These are phyloP conservation scores for Venustampulla echinocandica DNA, from an alignment of 495 filamentous ascomycete species.

Conservation along the genomic window DNA sequence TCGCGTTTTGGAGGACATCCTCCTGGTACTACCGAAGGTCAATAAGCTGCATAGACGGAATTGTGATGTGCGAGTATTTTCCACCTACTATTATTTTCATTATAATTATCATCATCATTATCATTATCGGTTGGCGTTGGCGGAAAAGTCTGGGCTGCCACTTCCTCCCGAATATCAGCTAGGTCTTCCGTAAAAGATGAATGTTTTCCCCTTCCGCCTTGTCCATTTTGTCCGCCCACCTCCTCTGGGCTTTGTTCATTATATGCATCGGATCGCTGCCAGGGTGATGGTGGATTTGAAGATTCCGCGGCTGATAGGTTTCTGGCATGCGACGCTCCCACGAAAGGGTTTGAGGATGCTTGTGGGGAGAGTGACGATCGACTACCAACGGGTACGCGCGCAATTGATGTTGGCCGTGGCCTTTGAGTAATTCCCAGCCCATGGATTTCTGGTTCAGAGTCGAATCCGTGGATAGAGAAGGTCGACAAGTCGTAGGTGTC, in stretches of 20 bases:
- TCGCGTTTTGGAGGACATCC: constrained; percentile 26
- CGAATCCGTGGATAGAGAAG: neutral
- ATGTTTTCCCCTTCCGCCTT: neutral
- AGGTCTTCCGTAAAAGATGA: neutral
- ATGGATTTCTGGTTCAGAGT: neutral
- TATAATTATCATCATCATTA: neutral
- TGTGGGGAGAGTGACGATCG: neutral
- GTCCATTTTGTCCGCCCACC: neutral
- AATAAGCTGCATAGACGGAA: neutral
- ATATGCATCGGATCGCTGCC: neutral
- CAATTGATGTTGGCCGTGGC: neutral
- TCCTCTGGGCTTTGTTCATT: neutral
- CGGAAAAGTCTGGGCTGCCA: neutral
- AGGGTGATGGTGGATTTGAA: neutral
- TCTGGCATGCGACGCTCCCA: neutral
- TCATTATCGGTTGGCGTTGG: neutral
- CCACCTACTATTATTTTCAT: neutral
- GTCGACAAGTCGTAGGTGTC: neutral
- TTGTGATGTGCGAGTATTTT: neutral
- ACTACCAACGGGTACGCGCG: neutral
- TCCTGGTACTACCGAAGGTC: neutral
- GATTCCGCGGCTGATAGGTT: neutral
- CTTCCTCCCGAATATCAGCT: neutral
- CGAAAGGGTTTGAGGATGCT: neutral
- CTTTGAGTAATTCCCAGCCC: neutral